Percentiles rank a stretch among this genome's conserved stretches.
Evolutionary conservation across 768 basidiomycete genomes (phyloP).

Genomic region (Tephrocybe sp.): DNA sequence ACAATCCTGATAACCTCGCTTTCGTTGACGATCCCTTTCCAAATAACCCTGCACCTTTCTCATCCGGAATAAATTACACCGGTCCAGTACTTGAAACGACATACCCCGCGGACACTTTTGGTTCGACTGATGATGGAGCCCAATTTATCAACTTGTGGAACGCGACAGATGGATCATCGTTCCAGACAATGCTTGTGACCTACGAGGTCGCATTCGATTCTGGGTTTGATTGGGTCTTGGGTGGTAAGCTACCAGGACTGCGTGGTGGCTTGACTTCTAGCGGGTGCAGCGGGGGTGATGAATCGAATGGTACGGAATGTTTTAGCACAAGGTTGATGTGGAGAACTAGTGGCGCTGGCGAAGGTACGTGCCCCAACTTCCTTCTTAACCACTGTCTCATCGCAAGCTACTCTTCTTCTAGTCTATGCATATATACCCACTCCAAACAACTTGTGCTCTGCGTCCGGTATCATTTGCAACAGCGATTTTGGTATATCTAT

Average conservation of each 20-base stretch:
- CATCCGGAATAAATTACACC: slow-evolving; percentile 24
- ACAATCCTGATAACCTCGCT: slow-evolving; percentile 51
- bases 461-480: slow-evolving; percentile 62
- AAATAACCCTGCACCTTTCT: slow-evolving; percentile 34
- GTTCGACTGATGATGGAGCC: slow-evolving; percentile 58
- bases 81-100: slow-evolving; percentile 59
- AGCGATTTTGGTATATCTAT: slow-evolving; percentile 78
- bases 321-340: slow-evolving; percentile 80
- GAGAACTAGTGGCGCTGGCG: slow-evolving; percentile 61
- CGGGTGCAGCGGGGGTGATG: slow-evolving; percentile 70
- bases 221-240: slow-evolving; percentile 69
- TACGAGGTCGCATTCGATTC: slow-evolving; percentile 76
- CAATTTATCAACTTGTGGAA: slow-evolving; percentile 76
- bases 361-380: slow-evolving; percentile 49
- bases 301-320: slow-evolving; percentile 65
- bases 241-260: slow-evolving; percentile 77
- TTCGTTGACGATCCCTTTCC: slow-evolving; percentile 75
- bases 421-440: slow-evolving; percentile 83
- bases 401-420: slow-evolving; percentile 24
- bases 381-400: background rate
- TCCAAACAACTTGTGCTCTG: slow-evolving; percentile 57
- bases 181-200: slow-evolving; percentile 67
- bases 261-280: slow-evolving; percentile 63
- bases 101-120: slow-evolving; percentile 63
- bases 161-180: slow-evolving; percentile 50